Percentiles rank a stretch among this genome's conserved stretches.
phyloP scores from a whole-genome alignment of 805 yeast species.

The Cyberlindnera xylosilytica region DNA sequence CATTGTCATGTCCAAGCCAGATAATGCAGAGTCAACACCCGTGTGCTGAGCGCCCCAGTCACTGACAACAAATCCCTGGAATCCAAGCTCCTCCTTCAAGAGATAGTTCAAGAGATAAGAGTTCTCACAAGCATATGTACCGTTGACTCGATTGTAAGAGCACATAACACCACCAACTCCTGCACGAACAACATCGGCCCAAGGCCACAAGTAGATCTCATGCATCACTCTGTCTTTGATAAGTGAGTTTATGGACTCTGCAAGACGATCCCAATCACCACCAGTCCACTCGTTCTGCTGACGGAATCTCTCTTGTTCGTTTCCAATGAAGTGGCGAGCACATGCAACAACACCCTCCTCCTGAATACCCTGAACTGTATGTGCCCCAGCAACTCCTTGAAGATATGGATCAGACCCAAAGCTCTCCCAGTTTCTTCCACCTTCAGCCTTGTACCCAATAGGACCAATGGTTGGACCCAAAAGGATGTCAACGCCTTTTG shows the following conservation, averaged over 20 bases:
- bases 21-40: constrained; percentile 52
- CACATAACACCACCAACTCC: constrained; percentile 65
- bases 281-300: constrained; percentile 52
- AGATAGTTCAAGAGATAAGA: constrained; percentile 51
- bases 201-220: constrained; percentile 64
- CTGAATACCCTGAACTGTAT: constrained; percentile 54
- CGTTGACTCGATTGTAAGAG: constrained; percentile 54
- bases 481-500: constrained; percentile 52
- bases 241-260: constrained; percentile 46
- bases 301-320: constrained; percentile 61
- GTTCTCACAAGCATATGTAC: constrained; percentile 58
- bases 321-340: constrained; percentile 55
- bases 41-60: constrained; percentile 67
- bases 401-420: constrained; percentile 62
- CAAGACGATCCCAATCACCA: constrained; percentile 40
- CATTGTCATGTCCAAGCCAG: constrained; percentile 67
- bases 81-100: constrained; percentile 59
- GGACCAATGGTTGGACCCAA: constrained; percentile 62
- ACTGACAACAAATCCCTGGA: constrained; percentile 64
- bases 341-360: constrained; percentile 55
- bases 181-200: constrained; percentile 57
- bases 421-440: constrained; percentile 65
- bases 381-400: constrained; percentile 52
- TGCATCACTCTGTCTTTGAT: constrained; percentile 61
- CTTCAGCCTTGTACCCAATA: constrained; percentile 57